A percentile compares a stretch with the other conserved stretches of the same genome.
Conservation (phyloP, 345 rosid species). For the Citrus glauca region DNA sequence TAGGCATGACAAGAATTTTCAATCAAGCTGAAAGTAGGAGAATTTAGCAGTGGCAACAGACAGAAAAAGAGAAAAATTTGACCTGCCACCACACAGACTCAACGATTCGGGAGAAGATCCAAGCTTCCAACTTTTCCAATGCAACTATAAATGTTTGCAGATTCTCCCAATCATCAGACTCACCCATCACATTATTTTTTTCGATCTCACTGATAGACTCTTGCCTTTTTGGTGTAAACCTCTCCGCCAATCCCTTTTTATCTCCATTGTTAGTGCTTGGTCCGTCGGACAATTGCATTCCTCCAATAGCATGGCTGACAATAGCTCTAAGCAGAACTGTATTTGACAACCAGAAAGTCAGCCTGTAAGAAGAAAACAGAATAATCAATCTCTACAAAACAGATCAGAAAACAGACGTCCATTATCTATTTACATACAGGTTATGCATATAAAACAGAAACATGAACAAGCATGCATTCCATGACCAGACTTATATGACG, state of each 20-base stretch:
- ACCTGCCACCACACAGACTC: constrained; percentile 99
- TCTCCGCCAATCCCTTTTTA: constrained; percentile 4
- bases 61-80: constrained; percentile 8
- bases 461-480: background rate
- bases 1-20: constrained; percentile 4
- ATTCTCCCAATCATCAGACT: constrained; percentile 62
- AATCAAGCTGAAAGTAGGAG: background rate
- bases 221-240: background rate
- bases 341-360: constrained; percentile 94
- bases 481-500: background rate
- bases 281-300: constrained; percentile 19
- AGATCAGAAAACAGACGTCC: background rate
- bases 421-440: background rate
- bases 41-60: constrained; percentile 10
- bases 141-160: constrained; percentile 52
- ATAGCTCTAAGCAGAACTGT: constrained; percentile 71
- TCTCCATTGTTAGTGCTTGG: background rate
- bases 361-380: constrained; percentile 39
- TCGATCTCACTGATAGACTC: constrained; percentile 11
- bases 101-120: constrained; percentile 83
- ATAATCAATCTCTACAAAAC: constrained; percentile 1
- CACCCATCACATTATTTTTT: constrained; percentile 4
- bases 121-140: constrained; percentile 78
- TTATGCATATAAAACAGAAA: background rate
- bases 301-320: constrained; percentile 41